Percentiles rank a stretch among this genome's conserved stretches.
These are phyloP conservation scores for Cryptococcus sp. DNA, from an alignment of 1,284 basidiomycete species.

Conservation along the genomic window DNA sequence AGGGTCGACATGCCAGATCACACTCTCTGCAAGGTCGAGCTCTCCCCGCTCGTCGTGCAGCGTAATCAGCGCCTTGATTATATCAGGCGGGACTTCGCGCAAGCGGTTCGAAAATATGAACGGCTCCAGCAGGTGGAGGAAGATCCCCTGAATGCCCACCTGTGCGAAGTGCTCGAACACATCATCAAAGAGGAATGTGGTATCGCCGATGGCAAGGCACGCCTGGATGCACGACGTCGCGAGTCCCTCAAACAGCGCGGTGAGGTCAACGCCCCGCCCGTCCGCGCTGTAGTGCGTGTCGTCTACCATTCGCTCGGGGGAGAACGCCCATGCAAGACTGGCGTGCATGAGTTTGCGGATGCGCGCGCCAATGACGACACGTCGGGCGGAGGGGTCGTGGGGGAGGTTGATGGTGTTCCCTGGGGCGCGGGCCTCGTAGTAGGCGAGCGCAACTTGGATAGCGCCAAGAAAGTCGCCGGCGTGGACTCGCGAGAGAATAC, in stretches of 20 bases:
- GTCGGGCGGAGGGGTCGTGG: constrained; percentile 58
- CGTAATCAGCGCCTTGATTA: constrained; percentile 79
- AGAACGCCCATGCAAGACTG: constrained; percentile 85
- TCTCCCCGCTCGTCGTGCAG: constrained; percentile 70
- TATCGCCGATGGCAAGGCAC: constrained; percentile 73
- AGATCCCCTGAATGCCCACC: constrained; percentile 81
- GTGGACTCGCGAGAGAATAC: constrained; percentile 77
- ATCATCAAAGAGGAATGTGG: constrained; percentile 86
- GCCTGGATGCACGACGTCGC: constrained; percentile 78
- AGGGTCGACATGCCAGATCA: constrained; percentile 97
- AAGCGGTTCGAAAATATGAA: constrained; percentile 77
- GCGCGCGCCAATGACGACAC: constrained; percentile 67
- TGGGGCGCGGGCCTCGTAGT: constrained; percentile 76
- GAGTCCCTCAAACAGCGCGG: constrained; percentile 81
- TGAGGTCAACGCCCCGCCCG: constrained; percentile 87
- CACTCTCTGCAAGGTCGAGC: constrained; percentile 73
- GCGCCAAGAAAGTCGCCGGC: constrained; percentile 85
- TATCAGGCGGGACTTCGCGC: constrained; percentile 71
- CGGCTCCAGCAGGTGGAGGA: constrained; percentile 74
- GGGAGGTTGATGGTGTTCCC: constrained; percentile 89
- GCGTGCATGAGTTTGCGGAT: constrained; percentile 80
- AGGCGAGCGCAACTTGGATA: constrained; percentile 78
- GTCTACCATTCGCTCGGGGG: constrained; percentile 88
- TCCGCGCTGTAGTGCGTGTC: constrained; percentile 76
- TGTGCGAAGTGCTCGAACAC: constrained; percentile 86